Base-by-base conservation (phyloP, 116 monocot genomes). In the Zostera marina region DNA sequence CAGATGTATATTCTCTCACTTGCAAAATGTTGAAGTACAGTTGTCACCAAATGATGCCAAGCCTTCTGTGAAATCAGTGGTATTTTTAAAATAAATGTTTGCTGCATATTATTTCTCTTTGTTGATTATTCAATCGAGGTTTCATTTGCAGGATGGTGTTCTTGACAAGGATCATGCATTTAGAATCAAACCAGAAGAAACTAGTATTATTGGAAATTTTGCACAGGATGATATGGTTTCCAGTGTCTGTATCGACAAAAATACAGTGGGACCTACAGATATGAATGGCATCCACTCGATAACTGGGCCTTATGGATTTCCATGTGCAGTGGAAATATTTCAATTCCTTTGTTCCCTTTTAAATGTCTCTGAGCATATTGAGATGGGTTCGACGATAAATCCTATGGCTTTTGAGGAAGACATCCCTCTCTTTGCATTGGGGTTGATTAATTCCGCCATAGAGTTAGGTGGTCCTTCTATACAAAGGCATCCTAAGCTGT, bases 321-420 rank as follows among this genome's bases (percentile, higher is more conserved):
- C 87, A 22, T 84, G 81, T 64, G 76, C 85, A 74, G 76, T 81
- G 60, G 90, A 91, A 65, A 81, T 85, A 74, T 85, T 91, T 21
- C 81, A 85, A 44, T 91, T 91, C 26, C 68, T 92, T 20, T 92
- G 91, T 56, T 92, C 91, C 53, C 80, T 86, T 48, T 56, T 86
- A 44, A 92, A 92, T 56, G 64, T 79, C 42, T 71, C 62, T 14
- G 91, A 91, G 41, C 91, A 82, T 13, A 82, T 81, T 21, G 73
- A 68, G 41, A 63, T 75, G 69, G 65, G 72, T 58, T 77, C 78
- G 52, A 60, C 66, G 44, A 56, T 65, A 25, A 91, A 74, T 47
- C 76, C 78, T 14, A 72, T 89, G 38, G 76, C 78, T 41, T 79
- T 74, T 47, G 90, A 91, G 59, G 85, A 91, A 55, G 85, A 91